Percentiles rank a stretch among this genome's conserved stretches.
phyloP scores from a whole-genome alignment of 306 rosid genomes.

The Psophocarpus tetragonolobus region DNA sequence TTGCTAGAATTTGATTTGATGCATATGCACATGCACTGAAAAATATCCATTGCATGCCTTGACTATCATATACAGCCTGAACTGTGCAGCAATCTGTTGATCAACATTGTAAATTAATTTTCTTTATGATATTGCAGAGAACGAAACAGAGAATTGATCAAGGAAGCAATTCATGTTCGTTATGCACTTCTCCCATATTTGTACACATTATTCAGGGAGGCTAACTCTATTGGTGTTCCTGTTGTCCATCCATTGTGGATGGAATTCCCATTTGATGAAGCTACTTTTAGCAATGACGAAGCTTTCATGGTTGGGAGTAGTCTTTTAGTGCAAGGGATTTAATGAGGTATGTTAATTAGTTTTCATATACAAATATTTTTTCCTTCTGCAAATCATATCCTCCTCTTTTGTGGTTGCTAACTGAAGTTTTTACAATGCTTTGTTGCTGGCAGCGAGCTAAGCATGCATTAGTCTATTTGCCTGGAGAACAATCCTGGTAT shows the following conservation, averaged over 20 bases:
- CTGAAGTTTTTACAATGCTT: constrained; percentile 12
- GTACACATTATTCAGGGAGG: constrained; percentile 92
- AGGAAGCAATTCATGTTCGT: constrained; percentile 84
- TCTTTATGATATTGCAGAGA: constrained; percentile 64
- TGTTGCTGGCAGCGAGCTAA: constrained; percentile 60
- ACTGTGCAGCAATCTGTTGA: constrained; percentile 4
- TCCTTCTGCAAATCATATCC: background rate
- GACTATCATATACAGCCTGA: constrained; percentile 16
- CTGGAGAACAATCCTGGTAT: constrained; percentile 90
- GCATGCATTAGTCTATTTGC: constrained; percentile 78
- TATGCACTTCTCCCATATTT: constrained; percentile 85
- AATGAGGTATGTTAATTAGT: constrained; percentile 62
- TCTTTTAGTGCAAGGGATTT: constrained; percentile 93
- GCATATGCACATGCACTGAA: constrained; percentile 12
- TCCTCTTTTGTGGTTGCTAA: constrained; percentile 16
- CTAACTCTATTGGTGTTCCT: constrained; percentile 84
- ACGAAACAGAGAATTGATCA: constrained; percentile 67
- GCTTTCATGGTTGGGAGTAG: constrained; percentile 95
- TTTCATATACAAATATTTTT: constrained; percentile 10
- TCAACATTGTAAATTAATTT: constrained; percentile 22
- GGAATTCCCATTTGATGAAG: constrained; percentile 96
- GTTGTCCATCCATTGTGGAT: constrained; percentile 92
- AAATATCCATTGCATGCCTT: background rate
- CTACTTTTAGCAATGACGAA: constrained; percentile 88
- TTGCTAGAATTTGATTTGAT: background rate